phyloP scores from a whole-genome alignment of 768 basidiomycete species.

The Sarcodon aspratus region DNA sequence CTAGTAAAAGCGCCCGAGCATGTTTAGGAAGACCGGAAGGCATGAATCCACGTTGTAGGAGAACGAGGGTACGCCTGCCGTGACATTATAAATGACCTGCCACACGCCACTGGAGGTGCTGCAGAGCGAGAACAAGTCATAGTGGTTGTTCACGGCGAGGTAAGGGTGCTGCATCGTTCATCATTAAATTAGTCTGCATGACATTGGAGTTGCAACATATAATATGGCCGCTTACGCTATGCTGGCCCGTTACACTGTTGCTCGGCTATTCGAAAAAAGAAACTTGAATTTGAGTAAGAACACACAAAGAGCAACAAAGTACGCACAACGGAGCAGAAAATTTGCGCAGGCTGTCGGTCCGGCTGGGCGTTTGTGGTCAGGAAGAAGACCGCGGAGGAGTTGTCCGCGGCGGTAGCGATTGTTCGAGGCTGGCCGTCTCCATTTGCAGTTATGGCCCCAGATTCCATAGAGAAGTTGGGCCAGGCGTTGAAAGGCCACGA shows the following conservation, averaged over 20 bases:
- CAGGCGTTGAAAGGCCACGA: slow-evolving; percentile 41
- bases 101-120: neutral
- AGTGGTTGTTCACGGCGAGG: neutral
- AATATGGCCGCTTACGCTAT: neutral
- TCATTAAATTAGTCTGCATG: neutral
- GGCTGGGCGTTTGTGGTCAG: slow-evolving; percentile 25
- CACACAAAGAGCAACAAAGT: neutral
- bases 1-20: slow-evolving; percentile 92
- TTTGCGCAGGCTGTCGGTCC: slow-evolving; percentile 16
- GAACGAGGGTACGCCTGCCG: neutral
- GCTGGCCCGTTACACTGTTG: neutral
- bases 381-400: slow-evolving; percentile 19
- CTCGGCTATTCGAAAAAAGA: neutral
- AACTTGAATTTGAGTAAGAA: neutral
- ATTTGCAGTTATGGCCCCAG: slow-evolving; percentile 27
- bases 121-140: neutral
- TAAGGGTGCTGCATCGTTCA: neutral
- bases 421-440: slow-evolving; percentile 18
- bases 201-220: neutral
- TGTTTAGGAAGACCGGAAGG: slow-evolving; percentile 14
- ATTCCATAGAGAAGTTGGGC: slow-evolving; percentile 25
- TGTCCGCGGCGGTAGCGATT: slow-evolving; percentile 27
- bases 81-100: neutral
- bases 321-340: slow-evolving; percentile 24
- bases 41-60: neutral